Conservation (phyloP, 2,329 filamentous ascomycete species). For the Fusarium tricinctum region DNA sequence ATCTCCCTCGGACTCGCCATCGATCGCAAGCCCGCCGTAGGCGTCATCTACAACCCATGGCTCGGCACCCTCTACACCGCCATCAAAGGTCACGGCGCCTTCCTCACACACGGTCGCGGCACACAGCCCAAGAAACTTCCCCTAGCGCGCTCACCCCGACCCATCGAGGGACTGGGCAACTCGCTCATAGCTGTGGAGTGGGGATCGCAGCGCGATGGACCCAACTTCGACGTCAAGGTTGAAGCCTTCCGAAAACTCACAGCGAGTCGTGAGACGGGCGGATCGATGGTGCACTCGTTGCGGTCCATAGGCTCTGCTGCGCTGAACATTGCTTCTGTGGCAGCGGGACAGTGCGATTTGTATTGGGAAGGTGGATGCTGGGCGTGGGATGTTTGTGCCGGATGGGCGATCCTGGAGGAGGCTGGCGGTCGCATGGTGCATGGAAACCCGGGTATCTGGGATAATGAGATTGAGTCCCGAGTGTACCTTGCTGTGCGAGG, state of each 20-base stretch:
- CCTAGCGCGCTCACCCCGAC: constrained; percentile 63
- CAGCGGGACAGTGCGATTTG: constrained; percentile 77
- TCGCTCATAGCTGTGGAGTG: constrained; percentile 80
- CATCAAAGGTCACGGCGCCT: constrained; percentile 77
- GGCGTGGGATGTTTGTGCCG: constrained; percentile 88
- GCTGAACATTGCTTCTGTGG: constrained; percentile 80
- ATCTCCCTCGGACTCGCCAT: constrained; percentile 82
- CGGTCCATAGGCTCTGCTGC: constrained; percentile 80
- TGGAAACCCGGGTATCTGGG: constrained; percentile 81
- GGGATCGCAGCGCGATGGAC: constrained; percentile 76
- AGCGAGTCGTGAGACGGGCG: constrained; percentile 71
- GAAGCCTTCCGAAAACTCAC: constrained; percentile 74
- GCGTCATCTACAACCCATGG: constrained; percentile 86
- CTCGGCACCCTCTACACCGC: constrained; percentile 77
- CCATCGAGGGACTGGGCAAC: constrained; percentile 71
- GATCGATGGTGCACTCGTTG: constrained; percentile 82
- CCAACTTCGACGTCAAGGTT: constrained; percentile 78
- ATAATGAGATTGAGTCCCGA: constrained; percentile 69
- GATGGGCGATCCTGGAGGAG: constrained; percentile 81
- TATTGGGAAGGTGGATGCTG: constrained; percentile 90
- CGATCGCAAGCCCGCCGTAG: constrained; percentile 72
- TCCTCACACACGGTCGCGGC: constrained; percentile 62
- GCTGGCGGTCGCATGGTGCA: constrained; percentile 80
- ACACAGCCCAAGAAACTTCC: constrained; percentile 57
- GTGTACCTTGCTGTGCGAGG: constrained; percentile 74